phyloP scores from a whole-genome alignment of 495 filamentous ascomycete genomes.

The Penicillium parvum region DNA sequence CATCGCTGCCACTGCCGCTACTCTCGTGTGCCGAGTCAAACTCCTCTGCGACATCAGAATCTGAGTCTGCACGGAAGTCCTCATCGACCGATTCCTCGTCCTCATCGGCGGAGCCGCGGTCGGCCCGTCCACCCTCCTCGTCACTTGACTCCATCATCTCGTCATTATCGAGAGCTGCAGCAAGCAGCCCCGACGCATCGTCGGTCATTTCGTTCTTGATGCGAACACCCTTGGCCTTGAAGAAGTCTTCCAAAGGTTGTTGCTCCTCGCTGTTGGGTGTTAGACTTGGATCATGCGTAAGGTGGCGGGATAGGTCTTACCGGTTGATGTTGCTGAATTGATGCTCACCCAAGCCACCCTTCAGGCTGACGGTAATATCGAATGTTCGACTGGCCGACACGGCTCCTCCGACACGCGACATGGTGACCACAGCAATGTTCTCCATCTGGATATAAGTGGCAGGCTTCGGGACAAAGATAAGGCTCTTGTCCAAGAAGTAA shows the following conservation, averaged over 20 bases:
- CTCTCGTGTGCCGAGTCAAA: conserved; percentile 89
- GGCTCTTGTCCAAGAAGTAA: conserved; percentile 95
- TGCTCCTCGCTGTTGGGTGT: conserved; percentile 71
- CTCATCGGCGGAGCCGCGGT: conserved; percentile 90
- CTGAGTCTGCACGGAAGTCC: conserved; percentile 87
- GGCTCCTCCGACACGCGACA: conserved; percentile 92
- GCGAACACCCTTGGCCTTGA: conserved; percentile 87
- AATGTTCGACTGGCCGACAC: conserved; percentile 94
- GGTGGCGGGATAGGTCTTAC: conserved; percentile 36
- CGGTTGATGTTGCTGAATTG: conserved; percentile 99
- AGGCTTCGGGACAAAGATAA: conserved; percentile 98
- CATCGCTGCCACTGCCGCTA: conserved; percentile 64
- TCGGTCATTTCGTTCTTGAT: conserved; percentile 93
- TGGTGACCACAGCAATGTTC: conserved; percentile 79
- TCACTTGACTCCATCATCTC: conserved; percentile 78
- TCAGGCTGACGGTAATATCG: conserved; percentile 88
- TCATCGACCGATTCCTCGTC: conserved; percentile 93
- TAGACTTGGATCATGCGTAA: too few species aligned
- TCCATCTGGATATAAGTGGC: conserved; percentile 95
- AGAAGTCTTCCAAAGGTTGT: conserved; percentile 90
- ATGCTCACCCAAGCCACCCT: conserved; percentile 70
- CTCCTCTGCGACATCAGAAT: conserved; percentile 95
- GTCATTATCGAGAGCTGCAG: conserved; percentile 70
- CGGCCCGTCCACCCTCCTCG: conserved; percentile 66
- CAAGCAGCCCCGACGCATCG: conserved; percentile 33